Percentiles rank a stretch among this genome's conserved stretches.
These are phyloP conservation scores for Phytophthora agathidicida DNA, from an alignment of 352 stramenopile genomes.

Conservation along the genomic window DNA sequence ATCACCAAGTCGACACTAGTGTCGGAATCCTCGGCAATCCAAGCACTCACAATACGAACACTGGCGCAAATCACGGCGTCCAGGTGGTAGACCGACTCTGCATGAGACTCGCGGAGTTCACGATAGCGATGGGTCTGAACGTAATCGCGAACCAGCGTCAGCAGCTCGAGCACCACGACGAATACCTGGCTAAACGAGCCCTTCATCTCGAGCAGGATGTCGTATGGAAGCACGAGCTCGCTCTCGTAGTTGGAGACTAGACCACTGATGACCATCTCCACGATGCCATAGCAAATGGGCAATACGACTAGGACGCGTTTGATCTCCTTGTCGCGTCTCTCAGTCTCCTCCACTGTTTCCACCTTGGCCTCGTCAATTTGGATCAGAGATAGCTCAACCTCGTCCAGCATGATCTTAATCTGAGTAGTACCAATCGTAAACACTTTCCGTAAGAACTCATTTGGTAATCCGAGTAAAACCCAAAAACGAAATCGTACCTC, in stretches of 20 bases:
- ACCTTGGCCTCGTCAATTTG: conserved; percentile 68
- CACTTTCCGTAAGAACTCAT: background rate
- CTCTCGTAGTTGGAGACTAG: conserved; percentile 60
- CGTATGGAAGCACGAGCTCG: conserved; percentile 60
- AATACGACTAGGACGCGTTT: conserved; percentile 62
- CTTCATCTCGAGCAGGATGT: conserved; percentile 79
- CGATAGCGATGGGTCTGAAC: conserved; percentile 75
- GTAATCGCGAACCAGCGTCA: conserved; percentile 72
- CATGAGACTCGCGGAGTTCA: conserved; percentile 44
- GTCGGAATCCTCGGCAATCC: conserved; percentile 87
- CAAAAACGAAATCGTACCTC: conserved; percentile 51
- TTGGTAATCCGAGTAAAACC: background rate
- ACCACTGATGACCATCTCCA: conserved; percentile 72
- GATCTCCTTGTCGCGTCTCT: conserved; percentile 58
- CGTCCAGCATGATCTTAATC: conserved; percentile 89
- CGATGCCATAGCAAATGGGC: conserved; percentile 78
- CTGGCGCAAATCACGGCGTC: conserved; percentile 82
- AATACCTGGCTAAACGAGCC: conserved; percentile 73
- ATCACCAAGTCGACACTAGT: conserved; percentile 70
- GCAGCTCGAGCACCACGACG: conserved; percentile 69
- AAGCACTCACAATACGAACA: conserved; percentile 76
- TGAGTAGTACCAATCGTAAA: conserved; percentile 17
- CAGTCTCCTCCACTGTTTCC: conserved; percentile 46
- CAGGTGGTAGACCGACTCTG: conserved; percentile 50
- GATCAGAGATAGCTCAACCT: conserved; percentile 74